phyloP scores from a whole-genome alignment of 2,329 filamentous ascomycete genomes.

The Emergomyces pasteurianus region DNA sequence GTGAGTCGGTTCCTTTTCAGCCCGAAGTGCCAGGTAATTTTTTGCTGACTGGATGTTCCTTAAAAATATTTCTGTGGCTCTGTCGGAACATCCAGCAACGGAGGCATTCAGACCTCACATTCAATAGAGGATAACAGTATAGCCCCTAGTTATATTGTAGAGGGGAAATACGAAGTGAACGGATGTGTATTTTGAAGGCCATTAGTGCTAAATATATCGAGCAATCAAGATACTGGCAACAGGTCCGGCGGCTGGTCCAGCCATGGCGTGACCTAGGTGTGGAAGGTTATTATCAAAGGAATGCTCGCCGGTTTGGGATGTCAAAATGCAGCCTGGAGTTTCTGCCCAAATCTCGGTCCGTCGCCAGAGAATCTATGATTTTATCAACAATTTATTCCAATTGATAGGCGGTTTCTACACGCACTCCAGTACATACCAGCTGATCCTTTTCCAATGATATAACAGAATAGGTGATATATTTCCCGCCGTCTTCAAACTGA shows the following conservation, averaged over 20 bases:
- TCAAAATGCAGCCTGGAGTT: neutral
- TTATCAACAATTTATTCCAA: neutral
- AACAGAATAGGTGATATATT: neutral
- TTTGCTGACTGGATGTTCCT: neutral
- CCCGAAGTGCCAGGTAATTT: neutral
- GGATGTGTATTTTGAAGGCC: neutral
- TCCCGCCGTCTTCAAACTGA: neutral
- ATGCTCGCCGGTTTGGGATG: neutral
- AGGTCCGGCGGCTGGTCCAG: neutral
- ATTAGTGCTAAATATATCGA: neutral
- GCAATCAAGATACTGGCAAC: neutral
- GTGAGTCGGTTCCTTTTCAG: neutral
- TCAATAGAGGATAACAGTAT: neutral
- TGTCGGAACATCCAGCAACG: neutral
- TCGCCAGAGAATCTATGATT: neutral
- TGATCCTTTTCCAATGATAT: neutral
- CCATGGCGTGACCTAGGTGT: neutral
- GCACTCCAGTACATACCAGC: neutral
- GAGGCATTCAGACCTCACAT: neutral
- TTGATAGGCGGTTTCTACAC: neutral
- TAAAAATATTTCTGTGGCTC: too few species aligned
- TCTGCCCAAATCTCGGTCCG: neutral
- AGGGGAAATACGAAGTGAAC: neutral
- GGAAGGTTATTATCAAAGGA: neutral
- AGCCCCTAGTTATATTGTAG: neutral